These are phyloP conservation scores for Mycena olivaceomarginata DNA, from an alignment of 768 basidiomycete species.

Conservation along the genomic window DNA sequence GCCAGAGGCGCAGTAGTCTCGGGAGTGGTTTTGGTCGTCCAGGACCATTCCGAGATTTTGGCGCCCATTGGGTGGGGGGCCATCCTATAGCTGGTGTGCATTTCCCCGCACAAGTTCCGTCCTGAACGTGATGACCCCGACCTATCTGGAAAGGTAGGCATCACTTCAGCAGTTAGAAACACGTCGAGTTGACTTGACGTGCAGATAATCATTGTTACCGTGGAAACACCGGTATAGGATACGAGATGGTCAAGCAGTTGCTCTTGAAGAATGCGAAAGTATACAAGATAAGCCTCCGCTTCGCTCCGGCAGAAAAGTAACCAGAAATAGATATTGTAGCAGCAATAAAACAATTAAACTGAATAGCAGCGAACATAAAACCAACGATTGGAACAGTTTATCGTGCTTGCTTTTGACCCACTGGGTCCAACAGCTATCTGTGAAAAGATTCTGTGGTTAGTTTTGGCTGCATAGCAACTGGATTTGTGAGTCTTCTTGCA, in stretches of 20 bases:
- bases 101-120: conserved; percentile 9
- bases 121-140: conserved; percentile 57
- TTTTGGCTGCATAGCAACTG: background rate
- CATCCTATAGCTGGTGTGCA: background rate
- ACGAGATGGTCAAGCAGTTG: conserved; percentile 59
- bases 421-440: background rate
- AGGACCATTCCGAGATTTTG: accelerated
- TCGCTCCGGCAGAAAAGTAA: no score
- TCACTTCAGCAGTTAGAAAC: no score
- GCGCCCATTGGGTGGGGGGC: background rate
- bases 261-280: conserved; percentile 53
- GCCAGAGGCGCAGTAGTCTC: no score
- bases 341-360: background rate
- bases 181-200: no score
- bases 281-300: conserved; percentile 19
- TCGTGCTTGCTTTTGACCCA: background rate
- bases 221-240: conserved; percentile 63
- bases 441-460: background rate
- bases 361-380: background rate
- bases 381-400: background rate
- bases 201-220: conserved; percentile 58
- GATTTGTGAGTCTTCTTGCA: background rate
- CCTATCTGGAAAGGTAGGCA: conserved; percentile 52
- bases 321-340: no score
- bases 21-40: no score